Conservation (phyloP, 2,329 filamentous ascomycete genomes). For the Epichloe brachyelytri region DNA sequence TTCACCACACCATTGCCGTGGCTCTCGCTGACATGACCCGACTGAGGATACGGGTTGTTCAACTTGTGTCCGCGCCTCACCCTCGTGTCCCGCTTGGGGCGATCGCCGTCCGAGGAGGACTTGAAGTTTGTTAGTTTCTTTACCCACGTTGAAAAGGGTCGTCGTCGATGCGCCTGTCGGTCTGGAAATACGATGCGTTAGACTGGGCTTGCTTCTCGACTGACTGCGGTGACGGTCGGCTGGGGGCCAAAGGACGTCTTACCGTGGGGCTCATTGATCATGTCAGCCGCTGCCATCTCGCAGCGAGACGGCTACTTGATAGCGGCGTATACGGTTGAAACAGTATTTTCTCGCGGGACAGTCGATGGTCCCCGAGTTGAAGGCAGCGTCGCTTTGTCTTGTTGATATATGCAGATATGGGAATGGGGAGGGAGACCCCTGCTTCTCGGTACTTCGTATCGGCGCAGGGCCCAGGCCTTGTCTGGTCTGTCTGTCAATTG, state of each 20-base stretch:
- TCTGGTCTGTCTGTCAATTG: background rate
- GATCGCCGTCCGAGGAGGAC: conserved; percentile 47
- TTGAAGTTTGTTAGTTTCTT: conserved; percentile 88
- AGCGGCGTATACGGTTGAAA: background rate
- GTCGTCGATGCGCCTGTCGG: conserved; percentile 53
- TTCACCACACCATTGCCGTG: conserved; percentile 12
- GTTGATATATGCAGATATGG: background rate
- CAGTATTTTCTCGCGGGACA: background rate
- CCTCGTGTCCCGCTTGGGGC: conserved; percentile 28
- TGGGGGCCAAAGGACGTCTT: background rate
- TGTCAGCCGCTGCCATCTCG: conserved; percentile 6
- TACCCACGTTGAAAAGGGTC: conserved; percentile 87
- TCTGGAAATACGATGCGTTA: conserved; percentile 34
- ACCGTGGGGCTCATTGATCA: conserved; percentile 6
- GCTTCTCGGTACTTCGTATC: background rate
- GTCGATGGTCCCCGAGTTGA: background rate
- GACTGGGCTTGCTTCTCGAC: conserved; percentile 17
- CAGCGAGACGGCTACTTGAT: background rate
- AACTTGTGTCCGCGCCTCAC: conserved; percentile 48
- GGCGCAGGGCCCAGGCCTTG: background rate
- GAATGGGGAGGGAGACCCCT: background rate
- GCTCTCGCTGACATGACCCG: conserved; percentile 40
- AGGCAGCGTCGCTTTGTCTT: background rate
- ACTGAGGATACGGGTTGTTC: conserved; percentile 89
- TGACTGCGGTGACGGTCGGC: background rate